Evolutionary conservation across 164 flowering plant species (phyloP).

Genomic region (Macadamia integrifolia): DNA sequence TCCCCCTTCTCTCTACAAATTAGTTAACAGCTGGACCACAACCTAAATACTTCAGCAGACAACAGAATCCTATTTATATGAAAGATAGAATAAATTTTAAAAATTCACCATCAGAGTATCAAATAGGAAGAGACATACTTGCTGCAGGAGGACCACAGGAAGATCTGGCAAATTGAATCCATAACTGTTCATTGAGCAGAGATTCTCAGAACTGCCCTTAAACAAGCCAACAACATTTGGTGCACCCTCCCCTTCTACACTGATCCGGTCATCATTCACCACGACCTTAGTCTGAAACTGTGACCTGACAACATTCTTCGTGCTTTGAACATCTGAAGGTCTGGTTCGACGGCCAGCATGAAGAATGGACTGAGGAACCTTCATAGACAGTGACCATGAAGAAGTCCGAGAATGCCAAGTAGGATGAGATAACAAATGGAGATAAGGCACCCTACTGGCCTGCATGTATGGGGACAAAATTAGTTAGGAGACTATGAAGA

Average conservation of each 20-base stretch:
- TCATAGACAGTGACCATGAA: constrained; percentile 80
- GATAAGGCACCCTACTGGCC: constrained; percentile 62
- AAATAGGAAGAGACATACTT: constrained; percentile 40
- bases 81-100: background rate
- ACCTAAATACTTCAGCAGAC: too few species aligned
- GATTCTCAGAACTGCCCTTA: constrained; percentile 46
- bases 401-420: constrained; percentile 95
- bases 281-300: constrained; percentile 74
- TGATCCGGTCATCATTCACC: constrained; percentile 75
- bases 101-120: background rate
- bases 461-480: constrained; percentile 15
- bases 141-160: constrained; percentile 72
- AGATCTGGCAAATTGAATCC: constrained; percentile 78
- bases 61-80: too few species aligned
- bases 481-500: background rate
- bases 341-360: constrained; percentile 31
- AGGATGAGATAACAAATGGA: constrained; percentile 71
- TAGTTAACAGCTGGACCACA: too few species aligned
- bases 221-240: constrained; percentile 79
- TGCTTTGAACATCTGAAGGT: constrained; percentile 22
- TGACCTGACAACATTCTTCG: constrained; percentile 34
- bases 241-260: constrained; percentile 82
- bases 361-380: constrained; percentile 62
- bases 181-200: constrained; percentile 49
- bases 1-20: too few species aligned